phyloP scores from a whole-genome alignment of 1,284 basidiomycete species.

The Apiotrichum siamense region DNA sequence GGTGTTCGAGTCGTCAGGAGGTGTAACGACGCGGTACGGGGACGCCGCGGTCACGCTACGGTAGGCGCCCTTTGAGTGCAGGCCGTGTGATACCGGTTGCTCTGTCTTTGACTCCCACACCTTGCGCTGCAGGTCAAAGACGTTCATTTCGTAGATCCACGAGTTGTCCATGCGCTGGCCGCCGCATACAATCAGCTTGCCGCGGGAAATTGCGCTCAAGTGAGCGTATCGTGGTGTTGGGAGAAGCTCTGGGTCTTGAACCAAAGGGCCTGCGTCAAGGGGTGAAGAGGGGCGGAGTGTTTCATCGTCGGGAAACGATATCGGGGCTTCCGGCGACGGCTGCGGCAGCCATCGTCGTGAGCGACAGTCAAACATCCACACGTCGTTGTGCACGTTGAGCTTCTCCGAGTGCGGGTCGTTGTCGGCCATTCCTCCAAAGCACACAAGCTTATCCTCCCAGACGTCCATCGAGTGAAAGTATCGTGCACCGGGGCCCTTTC shows the following conservation, averaged over 20 bases:
- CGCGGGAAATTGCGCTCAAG: slow-evolving; percentile 71
- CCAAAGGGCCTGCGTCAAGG: slow-evolving; percentile 58
- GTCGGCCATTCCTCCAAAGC: slow-evolving; percentile 81
- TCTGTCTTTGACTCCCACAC: slow-evolving; percentile 67
- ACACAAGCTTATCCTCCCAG: slow-evolving; percentile 79
- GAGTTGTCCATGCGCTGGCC: slow-evolving; percentile 67
- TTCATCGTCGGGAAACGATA: slow-evolving; percentile 43
- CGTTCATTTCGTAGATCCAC: slow-evolving; percentile 82
- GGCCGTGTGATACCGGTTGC: slow-evolving; percentile 58
- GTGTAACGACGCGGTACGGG: slow-evolving; percentile 59
- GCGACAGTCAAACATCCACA: slow-evolving; percentile 73
- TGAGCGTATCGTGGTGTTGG: slow-evolving; percentile 86
- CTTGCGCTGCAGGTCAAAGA: slow-evolving; percentile 67
- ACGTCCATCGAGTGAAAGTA: slow-evolving; percentile 89
- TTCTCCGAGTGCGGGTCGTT: slow-evolving; percentile 47
- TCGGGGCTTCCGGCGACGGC: slow-evolving; percentile 22
- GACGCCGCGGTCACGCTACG: slow-evolving; percentile 78
- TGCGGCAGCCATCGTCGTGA: slow-evolving; percentile 62
- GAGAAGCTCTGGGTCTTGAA: slow-evolving; percentile 46
- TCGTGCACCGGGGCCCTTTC: slow-evolving; percentile 56
- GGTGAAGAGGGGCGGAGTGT: slow-evolving; percentile 80
- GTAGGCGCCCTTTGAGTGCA: slow-evolving; percentile 82
- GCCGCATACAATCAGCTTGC: slow-evolving; percentile 84
- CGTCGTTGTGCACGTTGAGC: slow-evolving; percentile 72
- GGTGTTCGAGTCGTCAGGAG: slow-evolving; percentile 35